Percentiles rank a stretch among this genome's conserved stretches.
Evolutionary conservation across 768 basidiomycete species (phyloP).

Genomic region (Leccinellum albellum): DNA sequence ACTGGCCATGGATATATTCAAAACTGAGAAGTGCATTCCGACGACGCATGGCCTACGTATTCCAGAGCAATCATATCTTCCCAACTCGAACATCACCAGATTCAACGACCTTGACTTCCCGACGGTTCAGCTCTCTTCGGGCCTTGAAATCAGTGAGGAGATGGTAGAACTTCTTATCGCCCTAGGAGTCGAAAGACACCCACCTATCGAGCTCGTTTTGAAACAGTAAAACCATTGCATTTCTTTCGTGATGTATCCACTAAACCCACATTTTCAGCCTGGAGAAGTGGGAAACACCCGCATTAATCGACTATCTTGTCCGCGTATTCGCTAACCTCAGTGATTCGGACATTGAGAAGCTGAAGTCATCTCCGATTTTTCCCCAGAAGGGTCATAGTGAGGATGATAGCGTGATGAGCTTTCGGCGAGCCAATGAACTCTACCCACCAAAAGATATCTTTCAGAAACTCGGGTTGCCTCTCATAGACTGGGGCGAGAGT

Average conservation of each 20-base stretch:
- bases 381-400: slow-evolving; percentile 36
- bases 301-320: slow-evolving; percentile 3
- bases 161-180: not conserved
- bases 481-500: slow-evolving; percentile 77
- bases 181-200: not conserved
- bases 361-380: slow-evolving; percentile 37
- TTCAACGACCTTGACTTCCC: not conserved
- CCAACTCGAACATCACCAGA: not conserved
- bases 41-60: not conserved
- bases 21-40: not conserved
- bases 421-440: slow-evolving; percentile 62
- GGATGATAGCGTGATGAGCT: slow-evolving; percentile 34
- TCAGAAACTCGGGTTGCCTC: slow-evolving; percentile 63
- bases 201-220: not conserved
- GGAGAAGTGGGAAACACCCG: not conserved
- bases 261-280: not conserved
- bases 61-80: not conserved
- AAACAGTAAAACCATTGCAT: not conserved
- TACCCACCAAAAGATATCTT: slow-evolving; percentile 78
- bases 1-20: not conserved
- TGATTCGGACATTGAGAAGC: not conserved
- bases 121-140: not conserved
- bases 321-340: not conserved
- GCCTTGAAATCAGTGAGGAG: not conserved
- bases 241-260: not conserved